A percentile compares a stretch with the other conserved stretches of the same genome.
Evolutionary conservation across 2,329 filamentous ascomycete genomes (phyloP).

Genomic region (Diaporthe ilicicola): DNA sequence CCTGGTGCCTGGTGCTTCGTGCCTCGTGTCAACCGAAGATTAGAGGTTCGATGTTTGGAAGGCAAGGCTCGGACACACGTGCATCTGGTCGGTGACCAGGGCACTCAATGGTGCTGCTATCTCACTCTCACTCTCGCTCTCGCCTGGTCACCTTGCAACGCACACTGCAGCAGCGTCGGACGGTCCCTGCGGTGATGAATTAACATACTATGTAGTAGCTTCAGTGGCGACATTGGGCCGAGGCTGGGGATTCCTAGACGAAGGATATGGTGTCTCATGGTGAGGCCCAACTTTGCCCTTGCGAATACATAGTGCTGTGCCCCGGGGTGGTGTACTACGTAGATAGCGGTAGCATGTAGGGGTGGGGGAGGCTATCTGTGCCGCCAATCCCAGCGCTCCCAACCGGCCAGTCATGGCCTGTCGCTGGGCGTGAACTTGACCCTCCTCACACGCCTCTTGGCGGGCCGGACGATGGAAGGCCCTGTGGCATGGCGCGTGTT

Average conservation of each 20-base stretch:
- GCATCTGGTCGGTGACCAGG: conserved; percentile 14
- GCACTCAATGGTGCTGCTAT: conserved; percentile 1
- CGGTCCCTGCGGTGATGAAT: background rate
- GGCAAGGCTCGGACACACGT: conserved; percentile 6
- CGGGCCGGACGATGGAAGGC: conserved; percentile 24
- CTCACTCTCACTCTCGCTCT: background rate
- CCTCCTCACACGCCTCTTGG: conserved; percentile 26
- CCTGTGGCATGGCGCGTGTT: conserved; percentile 29
- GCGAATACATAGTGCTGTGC: background rate
- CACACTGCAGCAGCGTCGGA: conserved; percentile 20
- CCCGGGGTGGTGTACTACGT: background rate
- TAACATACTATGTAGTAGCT: conserved; percentile 2
- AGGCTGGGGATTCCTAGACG: conserved; percentile 18
- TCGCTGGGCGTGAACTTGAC: conserved; percentile 19
- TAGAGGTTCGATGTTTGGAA: background rate
- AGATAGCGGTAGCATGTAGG: background rate
- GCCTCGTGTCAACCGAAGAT: conserved; percentile 16
- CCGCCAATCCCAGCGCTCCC: conserved; percentile 23
- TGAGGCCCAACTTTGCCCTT: conserved; percentile 13
- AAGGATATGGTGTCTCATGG: conserved; percentile 21
- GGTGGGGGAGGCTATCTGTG: conserved; percentile 6
- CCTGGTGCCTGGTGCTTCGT: background rate
- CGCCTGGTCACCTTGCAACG: conserved; percentile 23
- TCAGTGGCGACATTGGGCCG: conserved; percentile 16
- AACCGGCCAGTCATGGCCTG: conserved; percentile 22